Percentiles rank a stretch among this genome's conserved stretches.
Evolutionary conservation across 2,329 filamentous ascomycete species (phyloP).

Genomic region (Fonsecaea monophora): DNA sequence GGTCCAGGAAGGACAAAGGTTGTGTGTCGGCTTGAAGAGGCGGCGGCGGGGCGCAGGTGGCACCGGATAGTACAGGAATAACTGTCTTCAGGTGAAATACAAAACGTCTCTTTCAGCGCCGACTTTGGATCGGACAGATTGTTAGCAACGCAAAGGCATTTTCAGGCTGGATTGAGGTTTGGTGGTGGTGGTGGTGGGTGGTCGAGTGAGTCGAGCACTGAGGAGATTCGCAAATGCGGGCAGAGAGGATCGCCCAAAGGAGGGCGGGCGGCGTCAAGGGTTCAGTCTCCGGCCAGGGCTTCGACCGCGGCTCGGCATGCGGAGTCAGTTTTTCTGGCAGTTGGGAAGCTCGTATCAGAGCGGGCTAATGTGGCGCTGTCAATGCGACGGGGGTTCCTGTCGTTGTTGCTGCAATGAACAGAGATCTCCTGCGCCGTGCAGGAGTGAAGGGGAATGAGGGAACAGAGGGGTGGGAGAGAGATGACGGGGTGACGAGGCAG

Average conservation of each 20-base stretch:
- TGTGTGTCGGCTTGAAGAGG: slow-evolving; percentile 9
- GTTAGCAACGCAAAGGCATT: not conserved
- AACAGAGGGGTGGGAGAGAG: not conserved
- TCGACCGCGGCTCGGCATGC: slow-evolving; percentile 20
- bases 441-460: not conserved
- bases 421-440: not conserved
- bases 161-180: not conserved
- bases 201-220: slow-evolving; percentile 8
- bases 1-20: slow-evolving; percentile 11
- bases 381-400: not conserved
- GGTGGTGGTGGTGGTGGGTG: not conserved
- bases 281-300: slow-evolving; percentile 1
- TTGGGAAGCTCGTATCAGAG: slow-evolving; percentile 3
- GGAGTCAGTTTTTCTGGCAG: slow-evolving; percentile 17
- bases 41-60: slow-evolving; percentile 9
- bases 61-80: slow-evolving; percentile 6
- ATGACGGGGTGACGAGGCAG: not conserved
- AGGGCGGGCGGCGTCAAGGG: slow-evolving; percentile 3
- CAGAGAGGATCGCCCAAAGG: not conserved
- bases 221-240: slow-evolving; percentile 2
- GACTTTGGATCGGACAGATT: not conserved
- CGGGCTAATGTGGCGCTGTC: slow-evolving; percentile 26
- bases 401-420: not conserved
- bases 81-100: slow-evolving; percentile 8
- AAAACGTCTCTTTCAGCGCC: not conserved